phyloP scores from a whole-genome alignment of 2,329 filamentous ascomycete genomes.

The Colletotrichum sp. region DNA sequence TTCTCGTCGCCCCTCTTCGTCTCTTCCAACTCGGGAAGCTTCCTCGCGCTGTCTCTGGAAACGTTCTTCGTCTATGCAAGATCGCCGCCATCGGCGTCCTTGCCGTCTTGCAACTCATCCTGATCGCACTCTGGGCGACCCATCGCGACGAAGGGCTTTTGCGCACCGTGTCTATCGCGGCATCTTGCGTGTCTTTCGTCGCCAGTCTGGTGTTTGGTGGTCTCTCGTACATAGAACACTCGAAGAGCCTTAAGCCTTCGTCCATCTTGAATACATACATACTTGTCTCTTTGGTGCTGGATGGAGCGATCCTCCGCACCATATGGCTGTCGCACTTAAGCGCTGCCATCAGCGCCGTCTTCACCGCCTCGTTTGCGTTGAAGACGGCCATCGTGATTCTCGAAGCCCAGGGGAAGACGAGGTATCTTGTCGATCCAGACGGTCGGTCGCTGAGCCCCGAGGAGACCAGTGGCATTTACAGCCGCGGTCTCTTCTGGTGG shows the following conservation, averaged over 20 bases:
- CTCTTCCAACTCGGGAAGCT: slow-evolving; percentile 29
- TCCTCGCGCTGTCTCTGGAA: slow-evolving; percentile 28
- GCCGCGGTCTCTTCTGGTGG: slow-evolving; percentile 41
- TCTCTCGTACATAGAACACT: slow-evolving; percentile 43
- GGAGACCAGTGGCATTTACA: slow-evolving; percentile 40
- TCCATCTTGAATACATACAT: slow-evolving; percentile 36
- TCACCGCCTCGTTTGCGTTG: slow-evolving; percentile 36
- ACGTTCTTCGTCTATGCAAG: slow-evolving; percentile 24
- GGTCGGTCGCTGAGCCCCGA: slow-evolving; percentile 38
- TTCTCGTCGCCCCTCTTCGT: slow-evolving; percentile 35
- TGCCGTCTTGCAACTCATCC: slow-evolving; percentile 34
- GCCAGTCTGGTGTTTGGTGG: slow-evolving; percentile 35
- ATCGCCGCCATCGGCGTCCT: slow-evolving; percentile 29
- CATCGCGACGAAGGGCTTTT: slow-evolving; percentile 20
- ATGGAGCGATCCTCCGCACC: slow-evolving; percentile 36
- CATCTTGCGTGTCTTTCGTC: slow-evolving; percentile 34
- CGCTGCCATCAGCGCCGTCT: slow-evolving; percentile 33
- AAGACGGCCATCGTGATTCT: slow-evolving; percentile 40
- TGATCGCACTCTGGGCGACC: slow-evolving; percentile 36
- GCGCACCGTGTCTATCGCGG: slow-evolving; percentile 31
- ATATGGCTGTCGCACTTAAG: slow-evolving; percentile 33
- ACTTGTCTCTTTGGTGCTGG: slow-evolving; percentile 35
- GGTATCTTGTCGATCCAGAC: slow-evolving; percentile 29
- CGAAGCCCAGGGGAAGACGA: slow-evolving; percentile 43
- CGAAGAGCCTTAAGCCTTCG: slow-evolving; percentile 35